Percentiles rank a stretch among this genome's conserved stretches.
These are phyloP conservation scores for Fragaria iinumae DNA, from an alignment of 306 rosid genomes.

Conservation along the genomic window DNA sequence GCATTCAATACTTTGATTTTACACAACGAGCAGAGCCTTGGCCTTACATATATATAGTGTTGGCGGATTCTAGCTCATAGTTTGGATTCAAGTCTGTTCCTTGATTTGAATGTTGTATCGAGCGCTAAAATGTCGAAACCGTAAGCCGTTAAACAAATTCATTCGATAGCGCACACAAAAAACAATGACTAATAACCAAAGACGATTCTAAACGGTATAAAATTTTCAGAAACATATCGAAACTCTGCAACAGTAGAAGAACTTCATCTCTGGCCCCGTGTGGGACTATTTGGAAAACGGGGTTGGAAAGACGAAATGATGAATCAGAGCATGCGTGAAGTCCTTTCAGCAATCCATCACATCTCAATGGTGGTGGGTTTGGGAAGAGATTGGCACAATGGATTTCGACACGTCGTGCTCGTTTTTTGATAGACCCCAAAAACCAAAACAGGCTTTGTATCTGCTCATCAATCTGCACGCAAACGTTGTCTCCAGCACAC, in stretches of 20 bases:
- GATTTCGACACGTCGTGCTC: slow-evolving; percentile 90
- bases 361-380: slow-evolving; percentile 30
- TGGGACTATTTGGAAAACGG: not conserved
- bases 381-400: slow-evolving; percentile 53
- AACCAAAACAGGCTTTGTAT: slow-evolving; percentile 30
- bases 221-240: no score
- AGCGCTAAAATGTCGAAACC: no score
- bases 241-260: no score
- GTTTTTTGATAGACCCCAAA: slow-evolving; percentile 51
- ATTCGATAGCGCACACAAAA: no score
- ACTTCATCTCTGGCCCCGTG: no score
- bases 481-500: slow-evolving; percentile 21
- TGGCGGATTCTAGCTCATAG: not conserved
- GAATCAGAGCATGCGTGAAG: slow-evolving; percentile 36
- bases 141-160: no score
- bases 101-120: not conserved
- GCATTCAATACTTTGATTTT: slow-evolving; percentile 20
- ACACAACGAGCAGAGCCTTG: slow-evolving; percentile 17
- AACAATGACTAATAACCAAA: no score
- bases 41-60: not conserved
- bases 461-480: slow-evolving; percentile 61
- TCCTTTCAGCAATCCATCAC: slow-evolving; percentile 49
- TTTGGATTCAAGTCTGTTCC: not conserved
- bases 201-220: no score
- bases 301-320: slow-evolving; percentile 24